Percentiles rank a stretch among this genome's conserved stretches.
These are phyloP conservation scores for Coniferiporia weirii DNA, from an alignment of 1,284 basidiomycete species.

Conservation along the genomic window DNA sequence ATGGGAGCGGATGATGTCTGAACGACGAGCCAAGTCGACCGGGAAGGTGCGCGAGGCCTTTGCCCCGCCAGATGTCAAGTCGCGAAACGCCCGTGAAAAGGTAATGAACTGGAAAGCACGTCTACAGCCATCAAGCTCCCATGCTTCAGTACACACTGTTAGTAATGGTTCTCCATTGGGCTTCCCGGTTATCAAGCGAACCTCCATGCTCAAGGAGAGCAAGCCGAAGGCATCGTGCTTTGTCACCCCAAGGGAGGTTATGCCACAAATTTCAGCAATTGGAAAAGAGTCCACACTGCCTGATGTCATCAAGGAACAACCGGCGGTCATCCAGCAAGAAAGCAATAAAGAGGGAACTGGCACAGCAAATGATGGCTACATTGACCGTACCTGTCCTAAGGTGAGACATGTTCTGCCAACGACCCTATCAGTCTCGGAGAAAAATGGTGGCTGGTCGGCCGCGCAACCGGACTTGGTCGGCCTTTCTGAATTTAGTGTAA, in stretches of 20 bases:
- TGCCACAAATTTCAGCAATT: neutral
- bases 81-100: conserved; percentile 12
- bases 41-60: conserved; percentile 11
- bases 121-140: neutral
- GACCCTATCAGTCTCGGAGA: neutral
- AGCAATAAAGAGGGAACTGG: neutral
- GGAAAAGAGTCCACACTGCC: neutral
- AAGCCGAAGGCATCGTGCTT: neutral
- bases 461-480: neutral
- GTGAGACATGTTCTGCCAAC: neutral
- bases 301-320: neutral
- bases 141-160: neutral
- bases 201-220: conserved; percentile 3
- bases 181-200: conserved; percentile 18
- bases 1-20: conserved; percentile 19
- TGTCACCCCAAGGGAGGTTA: neutral
- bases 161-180: conserved; percentile 6
- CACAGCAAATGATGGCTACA: neutral
- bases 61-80: neutral
- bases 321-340: neutral
- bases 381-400: neutral
- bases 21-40: conserved; percentile 8
- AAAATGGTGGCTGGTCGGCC: too few relatives aligned
- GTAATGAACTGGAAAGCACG: conserved; percentile 15
- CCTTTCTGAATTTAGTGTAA: neutral